A percentile compares a stretch with the other conserved stretches of the same genome.
Evolutionary conservation across 768 basidiomycete species (phyloP).

Genomic region (Stropharia rugosoannulata): DNA sequence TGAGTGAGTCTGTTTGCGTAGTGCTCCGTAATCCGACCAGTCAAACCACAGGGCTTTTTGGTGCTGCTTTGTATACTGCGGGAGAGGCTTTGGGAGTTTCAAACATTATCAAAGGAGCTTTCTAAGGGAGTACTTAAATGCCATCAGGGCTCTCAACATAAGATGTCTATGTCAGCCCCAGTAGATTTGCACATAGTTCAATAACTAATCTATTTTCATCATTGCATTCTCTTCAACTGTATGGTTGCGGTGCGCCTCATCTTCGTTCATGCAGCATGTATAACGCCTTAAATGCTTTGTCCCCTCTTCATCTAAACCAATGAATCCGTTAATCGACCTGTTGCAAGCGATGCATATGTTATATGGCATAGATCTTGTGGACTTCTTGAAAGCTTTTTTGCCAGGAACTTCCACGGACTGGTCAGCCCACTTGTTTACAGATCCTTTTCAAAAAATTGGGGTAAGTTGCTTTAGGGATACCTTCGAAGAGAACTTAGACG

Average conservation of each 20-base stretch:
- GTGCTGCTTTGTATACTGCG: too few relatives aligned
- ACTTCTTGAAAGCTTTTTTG: background rate
- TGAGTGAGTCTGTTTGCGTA: background rate
- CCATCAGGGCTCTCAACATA: too few relatives aligned
- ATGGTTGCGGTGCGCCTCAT: background rate
- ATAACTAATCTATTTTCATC: background rate
- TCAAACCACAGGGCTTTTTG: too few relatives aligned
- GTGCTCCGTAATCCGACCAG: too few relatives aligned
- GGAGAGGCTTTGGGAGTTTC: too few relatives aligned
- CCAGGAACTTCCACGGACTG: background rate
- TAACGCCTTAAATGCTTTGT: constrained; percentile 7
- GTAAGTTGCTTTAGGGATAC: too few relatives aligned
- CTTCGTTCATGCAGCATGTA: constrained; percentile 2
- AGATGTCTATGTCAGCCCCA: too few relatives aligned
- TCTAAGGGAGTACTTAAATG: too few relatives aligned
- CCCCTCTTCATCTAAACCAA: background rate
- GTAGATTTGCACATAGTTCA: too few relatives aligned
- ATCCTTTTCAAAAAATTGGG: too few relatives aligned
- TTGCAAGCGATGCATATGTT: constrained; percentile 13
- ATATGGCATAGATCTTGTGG: constrained; percentile 10
- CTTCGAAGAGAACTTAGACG: too few relatives aligned
- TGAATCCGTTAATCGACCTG: constrained; percentile 15
- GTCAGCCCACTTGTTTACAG: background rate
- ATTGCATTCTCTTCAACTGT: background rate
- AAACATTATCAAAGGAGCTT: too few relatives aligned